These are phyloP conservation scores for Mycena sp. DNA, from an alignment of 1,284 basidiomycete genomes.

Conservation along the genomic window DNA sequence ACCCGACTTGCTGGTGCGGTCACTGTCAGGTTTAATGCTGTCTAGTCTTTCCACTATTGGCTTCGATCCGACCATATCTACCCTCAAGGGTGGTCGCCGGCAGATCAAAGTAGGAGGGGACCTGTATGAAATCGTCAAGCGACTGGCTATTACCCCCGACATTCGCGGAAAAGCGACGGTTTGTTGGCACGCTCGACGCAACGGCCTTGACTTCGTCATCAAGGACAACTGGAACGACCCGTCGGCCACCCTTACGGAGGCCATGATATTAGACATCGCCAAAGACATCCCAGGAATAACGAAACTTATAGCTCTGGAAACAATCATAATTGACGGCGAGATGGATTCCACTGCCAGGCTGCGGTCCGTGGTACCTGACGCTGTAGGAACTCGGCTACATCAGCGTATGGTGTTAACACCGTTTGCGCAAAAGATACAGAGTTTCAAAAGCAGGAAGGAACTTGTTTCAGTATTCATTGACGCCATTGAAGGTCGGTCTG, in stretches of 20 bases:
- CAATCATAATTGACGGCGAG: neutral
- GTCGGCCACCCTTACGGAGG: slow-evolving; percentile 3
- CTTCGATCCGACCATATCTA: slow-evolving; percentile 18
- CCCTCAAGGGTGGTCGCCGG: neutral
- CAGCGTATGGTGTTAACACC: slow-evolving; percentile 15
- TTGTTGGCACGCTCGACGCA: slow-evolving; percentile 15
- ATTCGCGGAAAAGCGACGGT: slow-evolving; percentile 18
- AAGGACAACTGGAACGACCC: slow-evolving; percentile 20
- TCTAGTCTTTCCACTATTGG: slow-evolving; percentile 11
- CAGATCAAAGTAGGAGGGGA: slow-evolving; percentile 14
- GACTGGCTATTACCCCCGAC: slow-evolving; percentile 11
- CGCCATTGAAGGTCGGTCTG: slow-evolving; percentile 17
- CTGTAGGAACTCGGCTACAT: neutral
- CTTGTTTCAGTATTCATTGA: slow-evolving; percentile 24
- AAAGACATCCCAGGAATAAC: slow-evolving; percentile 21
- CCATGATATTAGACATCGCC: slow-evolving; percentile 7
- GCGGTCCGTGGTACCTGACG: neutral
- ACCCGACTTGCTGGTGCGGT: slow-evolving; percentile 20
- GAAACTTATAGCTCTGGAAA: slow-evolving; percentile 6
- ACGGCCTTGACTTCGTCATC: slow-evolving; percentile 20
- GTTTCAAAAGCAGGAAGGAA: slow-evolving; percentile 16
- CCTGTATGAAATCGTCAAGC: slow-evolving; percentile 15
- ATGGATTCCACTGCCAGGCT: slow-evolving; percentile 11
- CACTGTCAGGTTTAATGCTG: slow-evolving; percentile 16
- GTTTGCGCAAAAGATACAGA: neutral